Conservation (phyloP, 2,329 filamentous ascomycete genomes). For the Zymoseptoria crescenta region DNA sequence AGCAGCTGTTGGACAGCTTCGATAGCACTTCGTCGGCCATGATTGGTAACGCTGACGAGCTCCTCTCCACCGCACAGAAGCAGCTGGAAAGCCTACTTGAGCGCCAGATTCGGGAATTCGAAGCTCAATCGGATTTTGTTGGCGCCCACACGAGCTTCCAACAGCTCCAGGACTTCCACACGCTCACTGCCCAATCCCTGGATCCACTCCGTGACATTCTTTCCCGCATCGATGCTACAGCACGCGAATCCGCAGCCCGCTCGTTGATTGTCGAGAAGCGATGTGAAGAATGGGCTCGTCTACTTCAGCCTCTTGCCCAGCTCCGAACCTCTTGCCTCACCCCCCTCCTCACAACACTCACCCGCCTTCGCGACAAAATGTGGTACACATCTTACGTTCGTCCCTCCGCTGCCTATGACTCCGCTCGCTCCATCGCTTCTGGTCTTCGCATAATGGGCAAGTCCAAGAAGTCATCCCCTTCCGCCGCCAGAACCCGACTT, state of each 20-base stretch:
- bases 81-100: conserved; percentile 49
- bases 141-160: conserved; percentile 60
- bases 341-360: conserved; percentile 7
- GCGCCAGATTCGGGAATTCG: conserved; percentile 67
- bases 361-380: conserved; percentile 70
- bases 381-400: conserved; percentile 96
- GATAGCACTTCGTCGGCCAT: background rate
- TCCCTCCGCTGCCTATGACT: conserved; percentile 80
- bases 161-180: conserved; percentile 13
- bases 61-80: conserved; percentile 1
- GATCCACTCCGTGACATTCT: conserved; percentile 8
- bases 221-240: conserved; percentile 5
- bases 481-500: conserved; percentile 28
- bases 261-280: conserved; percentile 3
- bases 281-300: conserved; percentile 10
- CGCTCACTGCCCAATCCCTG: conserved; percentile 1
- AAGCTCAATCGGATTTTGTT: conserved; percentile 73
- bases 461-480: conserved; percentile 31
- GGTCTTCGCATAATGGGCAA: conserved; percentile 87
- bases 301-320: conserved; percentile 3
- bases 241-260: conserved; percentile 5
- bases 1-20: background rate
- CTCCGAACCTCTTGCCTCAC: conserved; percentile 5
- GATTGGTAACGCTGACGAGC: background rate
- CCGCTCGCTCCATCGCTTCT: conserved; percentile 75